A percentile compares a stretch with the other conserved stretches of the same genome.
Evolutionary conservation across 1,284 basidiomycete species (phyloP).

Genomic region (Ustilago sp.): DNA sequence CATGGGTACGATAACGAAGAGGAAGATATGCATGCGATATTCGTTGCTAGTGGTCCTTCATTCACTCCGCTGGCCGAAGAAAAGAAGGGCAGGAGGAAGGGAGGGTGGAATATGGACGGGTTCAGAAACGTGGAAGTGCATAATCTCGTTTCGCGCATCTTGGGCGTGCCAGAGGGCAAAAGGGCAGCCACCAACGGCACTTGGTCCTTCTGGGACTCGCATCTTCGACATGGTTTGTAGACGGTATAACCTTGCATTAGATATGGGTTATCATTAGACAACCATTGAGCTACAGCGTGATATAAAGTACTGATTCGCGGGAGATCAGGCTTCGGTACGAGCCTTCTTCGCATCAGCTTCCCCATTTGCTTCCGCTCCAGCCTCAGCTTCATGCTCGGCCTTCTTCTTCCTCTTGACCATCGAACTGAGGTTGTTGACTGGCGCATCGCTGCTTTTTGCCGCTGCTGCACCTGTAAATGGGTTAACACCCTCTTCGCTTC

Average conservation of each 20-base stretch:
- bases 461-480: conserved; percentile 33
- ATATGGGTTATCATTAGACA: conserved; percentile 2
- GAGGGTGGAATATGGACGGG: conserved; percentile 73
- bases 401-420: conserved; percentile 66
- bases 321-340: conserved; percentile 29
- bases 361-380: conserved; percentile 3
- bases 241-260: conserved; percentile 6
- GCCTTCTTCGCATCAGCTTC: conserved; percentile 43
- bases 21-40: conserved; percentile 85
- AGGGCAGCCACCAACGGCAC: conserved; percentile 29
- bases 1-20: conserved; percentile 86
- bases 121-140: conserved; percentile 88
- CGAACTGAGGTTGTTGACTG: conserved; percentile 58
- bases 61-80: conserved; percentile 72
- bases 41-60: conserved; percentile 89
- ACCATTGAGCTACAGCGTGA: not conserved
- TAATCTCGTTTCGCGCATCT: conserved; percentile 80
- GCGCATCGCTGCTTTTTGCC: conserved; percentile 24
- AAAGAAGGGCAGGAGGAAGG: not conserved
- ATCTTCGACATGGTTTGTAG: conserved; percentile 34
- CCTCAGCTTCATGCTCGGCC: conserved; percentile 22
- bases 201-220: conserved; percentile 29
- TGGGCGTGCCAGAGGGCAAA: conserved; percentile 74
- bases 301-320: not conserved
- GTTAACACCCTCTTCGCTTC: conserved; percentile 14